Percentiles rank a stretch among this genome's conserved stretches.
These are phyloP conservation scores for Penicillium waksmanii DNA, from an alignment of 495 filamentous ascomycete species.

Conservation along the genomic window DNA sequence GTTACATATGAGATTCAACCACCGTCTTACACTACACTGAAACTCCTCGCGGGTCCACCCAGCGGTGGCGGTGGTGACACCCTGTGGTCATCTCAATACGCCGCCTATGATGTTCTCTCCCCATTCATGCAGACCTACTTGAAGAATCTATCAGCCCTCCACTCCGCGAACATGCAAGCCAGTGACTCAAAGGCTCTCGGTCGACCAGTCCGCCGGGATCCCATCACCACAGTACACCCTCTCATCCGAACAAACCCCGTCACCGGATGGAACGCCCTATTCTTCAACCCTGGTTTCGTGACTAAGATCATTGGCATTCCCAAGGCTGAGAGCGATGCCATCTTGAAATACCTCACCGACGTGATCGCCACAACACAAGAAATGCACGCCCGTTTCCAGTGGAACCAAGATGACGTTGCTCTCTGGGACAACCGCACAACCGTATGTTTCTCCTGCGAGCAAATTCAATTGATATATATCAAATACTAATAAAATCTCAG, in stretches of 20 bases:
- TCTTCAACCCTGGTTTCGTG: conserved; percentile 78
- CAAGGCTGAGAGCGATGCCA: conserved; percentile 65
- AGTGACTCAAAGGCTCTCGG: conserved; percentile 62
- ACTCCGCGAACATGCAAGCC: conserved; percentile 73
- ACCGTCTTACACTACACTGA: conserved; percentile 75
- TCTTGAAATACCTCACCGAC: conserved; percentile 67
- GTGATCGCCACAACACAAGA: conserved; percentile 66
- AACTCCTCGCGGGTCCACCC: conserved; percentile 68
- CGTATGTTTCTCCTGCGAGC: conserved; percentile 37
- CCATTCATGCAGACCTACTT: conserved; percentile 70
- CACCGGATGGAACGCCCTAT: conserved; percentile 76
- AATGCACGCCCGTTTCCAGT: conserved; percentile 70
- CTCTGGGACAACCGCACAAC: conserved; percentile 77
- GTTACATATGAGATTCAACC: conserved; percentile 78
- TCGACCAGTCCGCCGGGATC: conserved; percentile 67
- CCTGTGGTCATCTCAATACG: conserved; percentile 73
- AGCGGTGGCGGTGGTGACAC: conserved; percentile 75
- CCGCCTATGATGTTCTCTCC: conserved; percentile 72
- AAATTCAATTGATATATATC: background rate
- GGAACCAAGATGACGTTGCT: conserved; percentile 70
- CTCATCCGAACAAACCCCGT: conserved; percentile 73
- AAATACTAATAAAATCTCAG: conserved; percentile 30
- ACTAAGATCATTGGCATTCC: conserved; percentile 72
- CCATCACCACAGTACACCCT: conserved; percentile 68
- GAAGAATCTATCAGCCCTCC: conserved; percentile 69